Evolutionary conservation across 305 asterid species (phyloP).

Genomic region (Fraxinus velutina): DNA sequence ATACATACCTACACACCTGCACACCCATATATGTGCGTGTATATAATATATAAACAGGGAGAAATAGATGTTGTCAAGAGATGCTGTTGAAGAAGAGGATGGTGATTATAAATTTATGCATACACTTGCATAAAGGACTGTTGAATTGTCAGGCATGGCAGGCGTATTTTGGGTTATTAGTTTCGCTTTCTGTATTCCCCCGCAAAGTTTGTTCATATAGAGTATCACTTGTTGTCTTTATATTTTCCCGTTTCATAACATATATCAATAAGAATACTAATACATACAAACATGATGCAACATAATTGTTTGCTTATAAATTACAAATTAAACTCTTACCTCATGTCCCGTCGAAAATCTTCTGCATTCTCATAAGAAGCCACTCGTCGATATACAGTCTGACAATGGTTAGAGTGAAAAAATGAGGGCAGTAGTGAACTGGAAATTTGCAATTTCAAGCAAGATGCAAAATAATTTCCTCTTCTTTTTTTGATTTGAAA

Average conservation of each 20-base stretch:
- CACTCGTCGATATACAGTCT: conserved; percentile 63
- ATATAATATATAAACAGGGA: not conserved
- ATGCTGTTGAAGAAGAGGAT: not conserved
- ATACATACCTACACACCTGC: not conserved
- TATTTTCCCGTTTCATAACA: not conserved
- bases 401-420: conserved; percentile 20
- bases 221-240: not conserved
- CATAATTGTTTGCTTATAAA: not conserved
- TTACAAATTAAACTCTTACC: conserved; percentile 33
- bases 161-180: not conserved
- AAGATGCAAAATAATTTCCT: not conserved
- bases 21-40: not conserved
- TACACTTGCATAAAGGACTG: not conserved
- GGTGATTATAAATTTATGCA: not conserved
- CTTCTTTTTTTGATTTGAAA: not conserved
- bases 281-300: not conserved
- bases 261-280: not conserved
- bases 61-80: not conserved
- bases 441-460: not conserved
- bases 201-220: not conserved
- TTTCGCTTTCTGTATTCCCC: not conserved
- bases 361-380: conserved; percentile 63
- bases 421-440: conserved; percentile 3
- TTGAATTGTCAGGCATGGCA: not conserved
- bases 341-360: conserved; percentile 65